Base-by-base conservation (phyloP, 2,329 filamentous ascomycete species). In the Talaromyces atroroseus region DNA sequence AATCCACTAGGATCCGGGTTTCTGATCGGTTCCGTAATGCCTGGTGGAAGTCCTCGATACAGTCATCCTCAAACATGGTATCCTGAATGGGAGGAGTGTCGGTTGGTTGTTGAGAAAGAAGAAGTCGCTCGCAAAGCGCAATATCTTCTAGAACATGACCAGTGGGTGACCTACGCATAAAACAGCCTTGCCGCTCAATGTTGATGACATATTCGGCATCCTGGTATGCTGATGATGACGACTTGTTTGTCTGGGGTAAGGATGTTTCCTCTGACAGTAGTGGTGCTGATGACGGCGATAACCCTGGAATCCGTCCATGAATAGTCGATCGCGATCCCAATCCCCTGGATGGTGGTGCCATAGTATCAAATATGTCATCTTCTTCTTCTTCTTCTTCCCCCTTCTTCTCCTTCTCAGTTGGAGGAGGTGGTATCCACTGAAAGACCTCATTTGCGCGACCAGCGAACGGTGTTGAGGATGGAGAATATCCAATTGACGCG, bases 111-210 rank as follows among this genome's bases (percentile, higher is more conserved):
- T 32, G 16, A 6, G 11, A 8, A 32, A 5, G 29, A 32, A 52
- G 36, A 8, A 44, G 49, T 44, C 16, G 49, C 23, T 42, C 21
- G 34, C 34, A 42, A 16, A 51, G 23, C 34, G 34, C 23, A 14
- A 51, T 42, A n/a, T 42, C 29, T 42, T 45, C 38, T 5, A 29
- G 21, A 14, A 45, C 34, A 24, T 54, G 51, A 12, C 51, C 50
- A 18, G 54, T 18, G 14, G 54, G 59, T 38, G 36, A 47, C 5
- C 10, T 8, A 2, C 54, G 57, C 57, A 59, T 61, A 40, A 57
- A 61, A 49, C 57, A 59, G 38, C 54, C 58, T 18, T 59, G 59
- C 1, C 34, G 44, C 49, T 55, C 50, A 24, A 59, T 44, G 8
- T 55, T 58, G n/a, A 52, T 51, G 10, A 34, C 16, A 51, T 60